Evolutionary conservation across 768 basidiomycete genomes (phyloP).

Genomic region (Neoboletus subvelutipes): DNA sequence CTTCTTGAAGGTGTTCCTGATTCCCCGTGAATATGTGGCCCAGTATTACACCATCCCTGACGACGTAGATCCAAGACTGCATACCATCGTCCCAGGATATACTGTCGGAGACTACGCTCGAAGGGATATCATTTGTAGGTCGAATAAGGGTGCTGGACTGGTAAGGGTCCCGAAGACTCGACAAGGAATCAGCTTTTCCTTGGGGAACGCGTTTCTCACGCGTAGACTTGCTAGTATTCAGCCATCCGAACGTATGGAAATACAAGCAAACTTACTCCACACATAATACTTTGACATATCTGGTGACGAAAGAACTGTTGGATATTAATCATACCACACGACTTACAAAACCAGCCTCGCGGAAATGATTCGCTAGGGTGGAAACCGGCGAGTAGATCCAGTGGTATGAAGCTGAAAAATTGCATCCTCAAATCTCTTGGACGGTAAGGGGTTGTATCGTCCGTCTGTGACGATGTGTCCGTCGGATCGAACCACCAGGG

Average conservation of each 20-base stretch:
- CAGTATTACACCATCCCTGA: conserved; percentile 26
- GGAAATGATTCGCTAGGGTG: conserved; percentile 36
- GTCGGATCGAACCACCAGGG: conserved; percentile 28
- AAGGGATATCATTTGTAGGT: conserved; percentile 21
- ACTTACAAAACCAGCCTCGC: conserved; percentile 48
- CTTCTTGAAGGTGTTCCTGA: conserved; percentile 37
- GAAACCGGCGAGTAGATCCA: conserved; percentile 32
- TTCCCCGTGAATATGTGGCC: conserved; percentile 55
- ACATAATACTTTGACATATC: conserved; percentile 41
- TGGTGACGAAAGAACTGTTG: conserved; percentile 47
- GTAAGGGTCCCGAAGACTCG: conserved; percentile 22
- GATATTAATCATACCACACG: conserved; percentile 50
- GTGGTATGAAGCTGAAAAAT: conserved; percentile 29
- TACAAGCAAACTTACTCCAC: conserved; percentile 34
- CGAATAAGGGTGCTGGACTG: conserved; percentile 13
- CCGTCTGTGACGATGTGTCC: not conserved
- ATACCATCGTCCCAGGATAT: conserved; percentile 33
- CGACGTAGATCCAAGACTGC: conserved; percentile 25
- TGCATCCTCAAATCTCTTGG: conserved; percentile 28
- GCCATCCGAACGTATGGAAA: not conserved
- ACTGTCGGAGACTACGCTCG: conserved; percentile 11
- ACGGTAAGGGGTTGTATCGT: conserved; percentile 15
- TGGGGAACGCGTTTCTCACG: not conserved
- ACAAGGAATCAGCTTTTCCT: conserved; percentile 23
- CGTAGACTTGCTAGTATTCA: conserved; percentile 17